Conservation (phyloP, 2,329 filamentous ascomycete genomes). For the Neonectria ditissima region DNA sequence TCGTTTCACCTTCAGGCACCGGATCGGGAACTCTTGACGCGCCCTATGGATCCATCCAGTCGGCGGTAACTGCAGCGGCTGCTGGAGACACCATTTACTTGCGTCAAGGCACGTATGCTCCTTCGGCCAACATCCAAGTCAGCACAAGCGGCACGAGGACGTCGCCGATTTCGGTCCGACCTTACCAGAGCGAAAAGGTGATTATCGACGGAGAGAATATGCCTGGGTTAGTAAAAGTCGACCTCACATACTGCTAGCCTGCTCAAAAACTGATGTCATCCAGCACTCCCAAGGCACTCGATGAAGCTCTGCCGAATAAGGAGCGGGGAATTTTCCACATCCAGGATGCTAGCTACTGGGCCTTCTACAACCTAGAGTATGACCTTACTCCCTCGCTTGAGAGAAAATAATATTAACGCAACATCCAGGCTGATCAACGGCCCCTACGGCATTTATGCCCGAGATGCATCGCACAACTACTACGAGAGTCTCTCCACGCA, state of each 20-base stretch:
- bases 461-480: slow-evolving; percentile 52
- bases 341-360: slow-evolving; percentile 57
- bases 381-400: neutral
- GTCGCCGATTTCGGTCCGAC: slow-evolving; percentile 55
- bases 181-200: slow-evolving; percentile 58
- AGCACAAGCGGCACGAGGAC: slow-evolving; percentile 56
- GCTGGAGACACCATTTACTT: slow-evolving; percentile 61
- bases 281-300: slow-evolving; percentile 57
- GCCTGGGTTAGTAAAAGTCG: slow-evolving; percentile 28
- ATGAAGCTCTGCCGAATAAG: slow-evolving; percentile 52
- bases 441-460: slow-evolving; percentile 52
- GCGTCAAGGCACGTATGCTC: slow-evolving; percentile 60
- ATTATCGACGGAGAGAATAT: slow-evolving; percentile 58
- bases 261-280: slow-evolving; percentile 33
- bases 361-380: slow-evolving; percentile 54
- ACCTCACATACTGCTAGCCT: too few relatives aligned
- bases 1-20: slow-evolving; percentile 57
- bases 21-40: slow-evolving; percentile 54
- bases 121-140: slow-evolving; percentile 61
- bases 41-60: slow-evolving; percentile 60
- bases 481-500: slow-evolving; percentile 52
- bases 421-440: slow-evolving; percentile 48
- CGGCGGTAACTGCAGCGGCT: slow-evolving; percentile 57
- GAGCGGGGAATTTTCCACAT: slow-evolving; percentile 62
- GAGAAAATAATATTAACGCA: neutral